A percentile compares a stretch with the other conserved stretches of the same genome.
These are phyloP conservation scores for Rosa persica DNA, from an alignment of 306 rosid species.

Conservation along the genomic window DNA sequence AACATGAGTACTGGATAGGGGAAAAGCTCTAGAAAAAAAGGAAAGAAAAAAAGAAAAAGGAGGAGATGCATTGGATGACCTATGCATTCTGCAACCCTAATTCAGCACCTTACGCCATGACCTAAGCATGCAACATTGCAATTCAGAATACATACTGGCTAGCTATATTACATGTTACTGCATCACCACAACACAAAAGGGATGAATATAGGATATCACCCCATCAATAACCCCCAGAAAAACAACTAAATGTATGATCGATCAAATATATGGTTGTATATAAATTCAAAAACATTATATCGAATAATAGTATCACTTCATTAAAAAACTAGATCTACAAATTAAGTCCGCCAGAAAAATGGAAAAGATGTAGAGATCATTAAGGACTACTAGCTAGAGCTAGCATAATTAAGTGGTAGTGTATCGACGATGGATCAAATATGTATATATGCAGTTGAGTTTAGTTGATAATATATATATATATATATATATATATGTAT, in stretches of 20 bases:
- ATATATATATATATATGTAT: constrained; percentile 25
- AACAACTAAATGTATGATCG: neutral
- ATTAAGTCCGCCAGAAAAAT: neutral
- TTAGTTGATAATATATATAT: constrained; percentile 10
- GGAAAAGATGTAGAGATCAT: neutral
- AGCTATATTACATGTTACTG: neutral
- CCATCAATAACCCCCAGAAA: neutral
- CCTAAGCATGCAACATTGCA: neutral
- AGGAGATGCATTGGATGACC: neutral
- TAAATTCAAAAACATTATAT: neutral
- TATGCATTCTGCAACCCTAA: neutral
- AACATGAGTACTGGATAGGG: neutral
- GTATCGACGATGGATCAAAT: neutral
- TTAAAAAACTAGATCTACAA: neutral
- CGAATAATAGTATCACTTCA: neutral
- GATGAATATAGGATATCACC: neutral
- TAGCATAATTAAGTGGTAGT: neutral
- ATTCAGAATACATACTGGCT: neutral
- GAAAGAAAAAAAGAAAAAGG: neutral
- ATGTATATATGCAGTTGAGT: constrained; percentile 17
- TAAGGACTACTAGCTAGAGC: neutral
- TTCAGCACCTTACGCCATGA: neutral
- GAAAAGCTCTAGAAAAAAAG: neutral
- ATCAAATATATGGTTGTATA: neutral
- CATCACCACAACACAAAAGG: neutral